Evolutionary conservation across 2,329 filamentous ascomycete genomes (phyloP).

Genomic region (Calonectria montana): DNA sequence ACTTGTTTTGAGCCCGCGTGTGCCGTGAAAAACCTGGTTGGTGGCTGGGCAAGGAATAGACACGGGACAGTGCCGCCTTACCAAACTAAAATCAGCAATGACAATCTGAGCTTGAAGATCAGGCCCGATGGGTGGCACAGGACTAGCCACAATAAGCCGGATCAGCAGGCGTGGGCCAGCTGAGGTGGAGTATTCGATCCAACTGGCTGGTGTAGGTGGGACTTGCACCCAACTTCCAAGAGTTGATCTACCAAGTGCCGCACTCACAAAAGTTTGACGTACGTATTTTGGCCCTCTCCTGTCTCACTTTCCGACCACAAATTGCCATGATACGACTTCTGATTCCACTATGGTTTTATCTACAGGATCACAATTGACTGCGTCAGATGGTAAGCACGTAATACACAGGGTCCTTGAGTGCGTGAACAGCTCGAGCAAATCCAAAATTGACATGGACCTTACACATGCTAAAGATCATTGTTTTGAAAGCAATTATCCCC

Average conservation of each 20-base stretch:
- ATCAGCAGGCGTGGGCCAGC: not conserved
- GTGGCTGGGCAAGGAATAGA: not conserved
- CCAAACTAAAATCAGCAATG: not conserved
- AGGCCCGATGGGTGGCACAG: not conserved
- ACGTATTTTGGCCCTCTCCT: no score
- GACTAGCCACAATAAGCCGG: not conserved
- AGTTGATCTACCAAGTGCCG: no score
- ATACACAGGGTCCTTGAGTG: constrained; percentile 2
- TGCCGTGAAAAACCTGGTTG: not conserved
- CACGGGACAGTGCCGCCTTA: not conserved
- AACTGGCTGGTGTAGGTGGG: no score
- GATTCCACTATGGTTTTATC: no score
- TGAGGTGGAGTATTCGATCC: no score
- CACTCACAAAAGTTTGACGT: no score
- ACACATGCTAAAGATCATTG: constrained; percentile 48
- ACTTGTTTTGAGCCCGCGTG: not conserved
- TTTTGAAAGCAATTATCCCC: constrained; percentile 46
- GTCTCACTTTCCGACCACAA: no score
- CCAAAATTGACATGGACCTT: constrained; percentile 48
- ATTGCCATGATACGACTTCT: no score
- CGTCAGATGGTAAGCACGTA: no score
- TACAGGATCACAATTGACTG: no score
- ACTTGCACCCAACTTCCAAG: no score
- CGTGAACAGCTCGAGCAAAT: constrained; percentile 36
- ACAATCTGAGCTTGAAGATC: not conserved